These are phyloP conservation scores for Mycena floridula DNA, from an alignment of 768 basidiomycete genomes.

Conservation along the genomic window DNA sequence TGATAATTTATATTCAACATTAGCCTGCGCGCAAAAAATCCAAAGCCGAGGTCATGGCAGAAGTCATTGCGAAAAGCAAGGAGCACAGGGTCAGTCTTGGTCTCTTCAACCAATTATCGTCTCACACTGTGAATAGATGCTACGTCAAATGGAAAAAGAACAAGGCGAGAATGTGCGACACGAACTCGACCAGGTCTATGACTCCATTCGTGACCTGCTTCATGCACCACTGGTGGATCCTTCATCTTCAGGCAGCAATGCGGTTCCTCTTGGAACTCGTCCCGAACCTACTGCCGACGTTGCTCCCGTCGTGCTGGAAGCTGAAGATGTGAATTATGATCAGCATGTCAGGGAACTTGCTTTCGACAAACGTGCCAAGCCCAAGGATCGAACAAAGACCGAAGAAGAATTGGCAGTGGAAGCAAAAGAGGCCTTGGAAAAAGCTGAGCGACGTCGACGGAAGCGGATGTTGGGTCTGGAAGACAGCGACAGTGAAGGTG, in stretches of 20 bases:
- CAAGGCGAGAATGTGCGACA: conserved; percentile 81
- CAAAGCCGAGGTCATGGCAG: conserved; percentile 96
- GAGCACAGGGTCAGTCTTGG: conserved; percentile 70
- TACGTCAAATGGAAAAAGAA: conserved; percentile 84
- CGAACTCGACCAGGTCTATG: conserved; percentile 85
- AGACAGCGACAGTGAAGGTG: conserved; percentile 59
- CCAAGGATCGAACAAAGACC: conserved; percentile 93
- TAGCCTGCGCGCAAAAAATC: conserved; percentile 83
- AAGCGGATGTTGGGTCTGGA: conserved; percentile 84
- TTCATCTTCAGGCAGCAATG: conserved; percentile 32
- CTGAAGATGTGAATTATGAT: conserved; percentile 74
- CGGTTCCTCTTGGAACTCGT: conserved; percentile 25
- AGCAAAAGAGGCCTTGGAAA: conserved; percentile 80
- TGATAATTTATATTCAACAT: no score
- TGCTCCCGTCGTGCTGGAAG: conserved; percentile 14
- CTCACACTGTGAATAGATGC: conserved; percentile 46
- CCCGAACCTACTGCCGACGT: conserved; percentile 9
- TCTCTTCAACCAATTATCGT: background rate
- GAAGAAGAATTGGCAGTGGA: conserved; percentile 91
- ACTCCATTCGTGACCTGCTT: conserved; percentile 70
- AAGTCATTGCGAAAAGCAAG: conserved; percentile 97
- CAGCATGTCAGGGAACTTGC: conserved; percentile 87
- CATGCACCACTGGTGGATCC: conserved; percentile 28
- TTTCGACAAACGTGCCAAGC: conserved; percentile 89
- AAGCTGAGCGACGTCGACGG: conserved; percentile 72